Base-by-base conservation (phyloP, 2,329 filamentous ascomycete genomes). In the Microdochium paspali region DNA sequence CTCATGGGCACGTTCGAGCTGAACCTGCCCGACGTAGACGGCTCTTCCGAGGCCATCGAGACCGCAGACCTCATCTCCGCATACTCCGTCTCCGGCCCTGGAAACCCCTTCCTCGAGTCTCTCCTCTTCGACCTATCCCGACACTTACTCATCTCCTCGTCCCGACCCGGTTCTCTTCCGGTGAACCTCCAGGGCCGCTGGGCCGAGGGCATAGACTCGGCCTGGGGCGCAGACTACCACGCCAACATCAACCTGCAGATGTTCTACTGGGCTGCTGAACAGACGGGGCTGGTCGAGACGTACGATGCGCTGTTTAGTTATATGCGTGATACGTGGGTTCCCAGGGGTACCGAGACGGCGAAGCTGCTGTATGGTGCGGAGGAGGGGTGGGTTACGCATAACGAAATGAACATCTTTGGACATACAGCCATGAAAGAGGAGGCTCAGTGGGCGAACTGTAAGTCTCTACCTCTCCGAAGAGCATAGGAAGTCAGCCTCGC, bases 221-320 rank as follows among this genome's bases (percentile, higher is more conserved):
- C 70, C 0, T 79, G 78, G 78, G 67, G 69, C 12, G 70, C 65
- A 2, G 76, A 81, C 53, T 81, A 79, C 48, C 76, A 79, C 46
- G 65, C 70, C 32, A 76, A 81, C 50, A 80, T 82, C 54, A 81
- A 81, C 48, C 48, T 80, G 1, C 74, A 82, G 52, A 81, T 80
- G 78, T 81, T 80, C 49, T 71, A 80, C 53, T 82, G 78, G 77
- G 65, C 62, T 2, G 69, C 71, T 2, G 74, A 79, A 28, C 68
- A 76, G 46, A 77, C 74, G 0, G 76, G 75, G 0, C 60, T 80
- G 0, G 67, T 66, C 0, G 61, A 61, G 2, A 64, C 75, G 1
- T 67, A 74, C 44, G 56, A 60, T 0, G 67, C 72, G 0, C 58
- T 78, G 0, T 80, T 73, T 68, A 61, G 72, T 7, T 79, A 74